Evolutionary conservation across 2,329 filamentous ascomycete genomes (phyloP), one percentile per base, ranked within the genome.

Genomic region (Cordyceps militaris): DNA sequence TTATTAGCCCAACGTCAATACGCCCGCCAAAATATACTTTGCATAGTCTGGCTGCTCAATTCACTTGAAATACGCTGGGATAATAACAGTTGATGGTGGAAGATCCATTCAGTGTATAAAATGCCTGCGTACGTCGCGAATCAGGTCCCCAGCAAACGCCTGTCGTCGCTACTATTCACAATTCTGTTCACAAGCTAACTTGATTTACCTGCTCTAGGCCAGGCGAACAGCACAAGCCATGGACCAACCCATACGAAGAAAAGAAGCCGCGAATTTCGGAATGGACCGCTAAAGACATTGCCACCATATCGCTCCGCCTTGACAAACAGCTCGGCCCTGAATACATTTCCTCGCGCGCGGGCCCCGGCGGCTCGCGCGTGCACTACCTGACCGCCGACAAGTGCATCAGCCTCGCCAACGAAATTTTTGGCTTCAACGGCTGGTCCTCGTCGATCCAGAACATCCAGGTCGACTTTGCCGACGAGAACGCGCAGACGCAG

Each of bases 381-480:
- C 91, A 96, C 70, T 99, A 99, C 73, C 80, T 99, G 53, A 85
- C 91, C n/a, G 92, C 91, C 1, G 93, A 97, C 69, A 99, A 99
- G 75, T 92, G 89, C 68, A 99, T 99, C 70, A 88, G 89, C 59
- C 86, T 97, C 54, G 92, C 92, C 56, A 97, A 97, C 67, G 90
- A 97, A 70, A 86, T 97, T 1, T 96, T 97, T 74, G 92, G 92
- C 10, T 97, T 97, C 77, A 96, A 97, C 73, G 92, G 92, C 66
- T 99, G 94, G 94, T 96, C 90, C 10, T 96, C 90, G 57, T 88
- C 88, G n/a, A 94, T 99, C 60, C 89, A 93, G 68, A 91, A 95
- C 68, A 88, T 97, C 38, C 88, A 96, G 69, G 89, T 97, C 60
- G 94, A 99, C 72, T 97, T 95, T 72, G 90, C 94, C 60, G 93